Base-by-base conservation (phyloP, 352 stramenopile species). In the Aphanomyces invadans region DNA sequence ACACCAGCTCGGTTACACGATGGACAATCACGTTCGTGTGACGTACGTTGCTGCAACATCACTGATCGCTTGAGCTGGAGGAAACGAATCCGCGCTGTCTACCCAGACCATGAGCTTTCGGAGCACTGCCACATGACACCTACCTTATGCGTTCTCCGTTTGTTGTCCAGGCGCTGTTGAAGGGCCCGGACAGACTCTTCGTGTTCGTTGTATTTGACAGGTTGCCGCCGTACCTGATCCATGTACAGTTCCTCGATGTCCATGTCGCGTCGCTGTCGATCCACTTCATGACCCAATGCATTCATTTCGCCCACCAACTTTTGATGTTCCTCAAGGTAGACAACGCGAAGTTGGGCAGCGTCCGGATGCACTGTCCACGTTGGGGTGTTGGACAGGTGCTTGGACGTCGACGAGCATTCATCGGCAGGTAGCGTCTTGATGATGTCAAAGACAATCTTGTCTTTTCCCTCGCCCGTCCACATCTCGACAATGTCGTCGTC, bases 231-330 rank as follows among this genome's bases (percentile, higher is more conserved):
- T 12, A 57, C 49, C 25, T 57, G 21, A 5, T 67, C 29, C 9
- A 67, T 19, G 25, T 67, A 67, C 38, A 56, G 25, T 19, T 67
- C 60, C 29, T 67, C 60, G 31, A 67, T 25, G 26, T 57, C 10
- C 9, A 67, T 10, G 12, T 67, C 60, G 17, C 60, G 25, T 46
- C 42, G 60, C 25, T 31, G 36, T 19, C 26, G 60, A 12, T 51
- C 60, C n/a, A 67, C 9, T 9, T 57, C 39, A n/a, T 57, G 49
- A 21, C 29, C 49, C 19, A 57, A n/a, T 19, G 49, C 32, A 9
- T 32, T 21, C 49, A 57, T 21, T 32, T 57, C 17, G 25, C 19
- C 49, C 29, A 33, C 19, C 25, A 57, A 21, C 5, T 36, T n/a
- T 21, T 57, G 12, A 17, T 21, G 29, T 33, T 57, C 49, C 49